Evolutionary conservation across 2,329 filamentous ascomycete species (phyloP).

Genomic region (Shiraia bambusicola): DNA sequence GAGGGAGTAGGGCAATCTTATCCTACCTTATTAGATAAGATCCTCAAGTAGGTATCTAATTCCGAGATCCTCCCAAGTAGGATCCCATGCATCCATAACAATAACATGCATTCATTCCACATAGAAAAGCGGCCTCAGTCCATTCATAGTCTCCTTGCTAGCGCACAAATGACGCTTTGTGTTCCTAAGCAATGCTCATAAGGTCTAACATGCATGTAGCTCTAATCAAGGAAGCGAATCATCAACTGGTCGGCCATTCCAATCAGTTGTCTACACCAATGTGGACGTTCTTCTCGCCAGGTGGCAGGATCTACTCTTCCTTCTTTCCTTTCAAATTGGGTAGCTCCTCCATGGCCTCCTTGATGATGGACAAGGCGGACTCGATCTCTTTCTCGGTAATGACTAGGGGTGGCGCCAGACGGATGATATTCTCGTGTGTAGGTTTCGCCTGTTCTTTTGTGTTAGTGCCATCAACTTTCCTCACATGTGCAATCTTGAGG

Average conservation of each 20-base stretch:
- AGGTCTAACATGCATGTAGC: too few relatives aligned
- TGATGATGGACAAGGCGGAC: constrained; percentile 75
- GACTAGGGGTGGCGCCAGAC: constrained; percentile 92
- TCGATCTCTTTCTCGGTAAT: constrained; percentile 87
- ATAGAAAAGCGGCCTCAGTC: too few relatives aligned
- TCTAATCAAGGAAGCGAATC: constrained; percentile 2
- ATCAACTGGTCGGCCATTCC: constrained; percentile 7
- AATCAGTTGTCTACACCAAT: constrained; percentile 60
- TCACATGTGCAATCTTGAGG: constrained; percentile 44
- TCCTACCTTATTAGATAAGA: too few relatives aligned
- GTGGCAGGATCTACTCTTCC: constrained; percentile 56
- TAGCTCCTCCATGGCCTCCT: constrained; percentile 77
- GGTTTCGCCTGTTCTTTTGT: constrained; percentile 75
- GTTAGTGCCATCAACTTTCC: constrained; percentile 30
- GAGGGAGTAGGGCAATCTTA: too few relatives aligned
- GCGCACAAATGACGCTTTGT: too few relatives aligned
- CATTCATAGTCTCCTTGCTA: too few relatives aligned
- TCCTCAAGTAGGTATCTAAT: too few relatives aligned
- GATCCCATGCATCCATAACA: too few relatives aligned
- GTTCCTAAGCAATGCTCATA: too few relatives aligned
- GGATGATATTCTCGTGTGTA: constrained; percentile 97
- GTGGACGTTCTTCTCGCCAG: constrained; percentile 62
- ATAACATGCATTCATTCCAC: too few relatives aligned
- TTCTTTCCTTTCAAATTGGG: constrained; percentile 63
- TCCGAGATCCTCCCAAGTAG: too few relatives aligned